A percentile compares a stretch with the other conserved stretches of the same genome.
Evolutionary conservation across 2,329 filamentous ascomycete genomes (phyloP).

Genomic region (Cercospora sp.): DNA sequence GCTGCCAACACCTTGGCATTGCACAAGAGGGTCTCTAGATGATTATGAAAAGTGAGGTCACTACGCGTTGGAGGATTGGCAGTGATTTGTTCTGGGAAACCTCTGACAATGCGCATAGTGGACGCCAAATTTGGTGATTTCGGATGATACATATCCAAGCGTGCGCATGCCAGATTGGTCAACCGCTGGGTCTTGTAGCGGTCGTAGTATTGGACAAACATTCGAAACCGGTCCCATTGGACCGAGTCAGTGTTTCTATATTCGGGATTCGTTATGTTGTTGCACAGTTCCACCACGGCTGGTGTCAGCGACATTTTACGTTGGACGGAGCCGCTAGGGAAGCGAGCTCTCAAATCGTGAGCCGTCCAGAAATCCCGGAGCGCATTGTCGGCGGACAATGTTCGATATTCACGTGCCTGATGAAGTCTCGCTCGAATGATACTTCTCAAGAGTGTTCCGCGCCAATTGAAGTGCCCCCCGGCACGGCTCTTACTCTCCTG

Average conservation of each 20-base stretch:
- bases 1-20: not conserved
- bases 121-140: not conserved
- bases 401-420: not conserved
- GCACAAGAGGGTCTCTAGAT: not conserved
- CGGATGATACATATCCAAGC: not conserved
- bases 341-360: not conserved
- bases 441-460: not conserved
- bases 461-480: not conserved
- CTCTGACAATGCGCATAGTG: not conserved
- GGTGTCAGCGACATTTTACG: not conserved
- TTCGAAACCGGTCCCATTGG: not conserved
- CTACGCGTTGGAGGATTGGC: not conserved
- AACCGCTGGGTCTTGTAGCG: no score
- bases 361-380: not conserved
- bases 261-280: not conserved
- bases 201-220: not conserved
- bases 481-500: no score
- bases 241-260: not conserved
- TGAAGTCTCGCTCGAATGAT: not conserved
- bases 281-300: not conserved
- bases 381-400: not conserved
- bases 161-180: not conserved
- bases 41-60: not conserved
- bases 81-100: not conserved
- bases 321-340: not conserved